These are phyloP conservation scores for Bryum argenteum DNA, from an alignment of 225 moss, liverwort and hornwort species.

Conservation along the genomic window DNA sequence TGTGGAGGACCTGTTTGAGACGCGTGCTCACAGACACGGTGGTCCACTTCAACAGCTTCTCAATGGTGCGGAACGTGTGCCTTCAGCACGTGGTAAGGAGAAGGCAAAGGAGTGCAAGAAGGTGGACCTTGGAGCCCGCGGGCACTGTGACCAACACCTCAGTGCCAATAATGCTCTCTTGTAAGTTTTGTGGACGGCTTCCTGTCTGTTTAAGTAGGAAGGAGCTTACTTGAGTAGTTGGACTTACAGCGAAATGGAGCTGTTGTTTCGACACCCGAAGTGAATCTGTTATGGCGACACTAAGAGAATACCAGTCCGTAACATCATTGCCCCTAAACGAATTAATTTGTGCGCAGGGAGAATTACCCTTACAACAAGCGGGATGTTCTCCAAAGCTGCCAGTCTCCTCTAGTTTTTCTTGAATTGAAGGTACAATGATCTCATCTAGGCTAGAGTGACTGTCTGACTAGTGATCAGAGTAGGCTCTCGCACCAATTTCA, in stretches of 20 bases:
- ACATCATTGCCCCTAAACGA: slow-evolving; percentile 37
- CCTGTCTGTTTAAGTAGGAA: background rate
- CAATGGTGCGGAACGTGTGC: slow-evolving; percentile 58
- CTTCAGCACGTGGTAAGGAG: slow-evolving; percentile 73
- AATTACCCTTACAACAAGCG: slow-evolving; percentile 94
- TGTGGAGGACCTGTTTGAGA: slow-evolving; percentile 37
- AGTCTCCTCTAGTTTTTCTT: slow-evolving; percentile 86
- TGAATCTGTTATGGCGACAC: background rate
- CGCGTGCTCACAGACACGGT: slow-evolving; percentile 48
- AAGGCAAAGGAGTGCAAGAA: slow-evolving; percentile 79
- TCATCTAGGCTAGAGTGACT: slow-evolving; percentile 40
- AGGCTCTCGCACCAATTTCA: slow-evolving; percentile 17
- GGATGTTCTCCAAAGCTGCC: slow-evolving; percentile 84
- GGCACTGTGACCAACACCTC: slow-evolving; percentile 56
- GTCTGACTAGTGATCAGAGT: slow-evolving; percentile 20
- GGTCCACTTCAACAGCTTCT: slow-evolving; percentile 54
- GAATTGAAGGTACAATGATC: slow-evolving; percentile 80
- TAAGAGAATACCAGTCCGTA: slow-evolving; percentile 14
- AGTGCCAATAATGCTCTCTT: slow-evolving; percentile 71
- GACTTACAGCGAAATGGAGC: background rate
- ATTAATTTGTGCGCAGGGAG: slow-evolving; percentile 68
- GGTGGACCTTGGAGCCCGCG: slow-evolving; percentile 54
- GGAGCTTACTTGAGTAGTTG: background rate
- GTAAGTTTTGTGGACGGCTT: slow-evolving; percentile 50
- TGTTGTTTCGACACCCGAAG: slow-evolving; percentile 2